Evolutionary conservation across 2,329 filamentous ascomycete genomes (phyloP).

Genomic region (Paraphaeosphaeria sporulosa): DNA sequence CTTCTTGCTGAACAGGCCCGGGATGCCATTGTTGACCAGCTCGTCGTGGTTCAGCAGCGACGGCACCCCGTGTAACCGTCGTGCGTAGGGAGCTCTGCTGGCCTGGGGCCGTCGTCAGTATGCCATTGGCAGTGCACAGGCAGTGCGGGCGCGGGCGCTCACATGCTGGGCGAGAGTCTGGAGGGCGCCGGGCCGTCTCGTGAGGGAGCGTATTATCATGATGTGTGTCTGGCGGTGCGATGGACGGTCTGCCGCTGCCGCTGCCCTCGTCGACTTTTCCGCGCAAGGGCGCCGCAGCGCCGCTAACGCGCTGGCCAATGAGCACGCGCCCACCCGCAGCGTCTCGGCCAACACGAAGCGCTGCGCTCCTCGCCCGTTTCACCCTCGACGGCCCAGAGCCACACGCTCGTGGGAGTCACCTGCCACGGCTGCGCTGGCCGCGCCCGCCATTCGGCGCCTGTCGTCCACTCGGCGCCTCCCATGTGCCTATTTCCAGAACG

Average conservation of each 20-base stretch:
- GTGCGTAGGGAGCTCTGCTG: slow-evolving; percentile 27
- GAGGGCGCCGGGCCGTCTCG: slow-evolving; percentile 38
- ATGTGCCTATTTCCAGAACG: slow-evolving; percentile 40
- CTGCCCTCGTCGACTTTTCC: slow-evolving; percentile 22
- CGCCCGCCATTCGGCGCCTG: slow-evolving; percentile 30
- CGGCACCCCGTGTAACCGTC: slow-evolving; percentile 56
- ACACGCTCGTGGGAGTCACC: slow-evolving; percentile 36
- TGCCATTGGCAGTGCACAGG: slow-evolving; percentile 14
- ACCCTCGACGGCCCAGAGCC: slow-evolving; percentile 34
- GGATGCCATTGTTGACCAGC: slow-evolving; percentile 64
- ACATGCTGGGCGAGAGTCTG: slow-evolving; percentile 33
- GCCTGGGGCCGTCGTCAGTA: slow-evolving; percentile 40
- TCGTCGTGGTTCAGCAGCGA: slow-evolving; percentile 55
- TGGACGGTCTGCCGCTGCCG: slow-evolving; percentile 21
- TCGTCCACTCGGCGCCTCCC: slow-evolving; percentile 44
- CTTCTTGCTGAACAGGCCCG: slow-evolving; percentile 72
- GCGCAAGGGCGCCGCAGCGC: slow-evolving; percentile 11
- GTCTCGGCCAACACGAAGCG: slow-evolving; percentile 32
- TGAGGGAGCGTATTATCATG: slow-evolving; percentile 46
- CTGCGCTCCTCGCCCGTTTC: slow-evolving; percentile 39
- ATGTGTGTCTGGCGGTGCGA: slow-evolving; percentile 21
- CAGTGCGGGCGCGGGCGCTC: slow-evolving; percentile 18
- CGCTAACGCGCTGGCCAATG: slow-evolving; percentile 41
- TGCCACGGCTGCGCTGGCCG: slow-evolving; percentile 35
- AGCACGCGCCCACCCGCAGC: slow-evolving; percentile 26